Conservation (phyloP, 2,329 filamentous ascomycete species). For the Neofusicoccum sp. region DNA sequence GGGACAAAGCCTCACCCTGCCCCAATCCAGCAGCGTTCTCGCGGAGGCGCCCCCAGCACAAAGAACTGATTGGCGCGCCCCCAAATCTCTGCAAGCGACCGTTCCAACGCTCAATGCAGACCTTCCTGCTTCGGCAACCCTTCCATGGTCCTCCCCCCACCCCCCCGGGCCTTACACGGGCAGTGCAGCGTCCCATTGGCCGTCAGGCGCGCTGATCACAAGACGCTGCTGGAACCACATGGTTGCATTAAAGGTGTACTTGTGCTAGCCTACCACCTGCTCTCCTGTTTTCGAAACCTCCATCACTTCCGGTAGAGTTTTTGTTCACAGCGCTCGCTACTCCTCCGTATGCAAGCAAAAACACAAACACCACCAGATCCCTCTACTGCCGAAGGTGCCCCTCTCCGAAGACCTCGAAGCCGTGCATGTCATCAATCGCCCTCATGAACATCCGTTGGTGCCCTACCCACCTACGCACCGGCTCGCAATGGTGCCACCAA, state of each 20-base stretch:
- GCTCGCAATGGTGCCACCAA: constrained; percentile 23
- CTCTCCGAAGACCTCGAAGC: constrained; percentile 7
- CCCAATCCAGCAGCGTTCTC: constrained; percentile 1
- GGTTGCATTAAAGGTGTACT: constrained; percentile 13
- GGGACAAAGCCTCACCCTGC: background rate
- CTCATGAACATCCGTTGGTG: constrained; percentile 6
- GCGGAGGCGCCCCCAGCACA: background rate
- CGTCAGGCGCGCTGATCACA: background rate
- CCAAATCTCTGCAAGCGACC: background rate
- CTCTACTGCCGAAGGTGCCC: constrained; percentile 5
- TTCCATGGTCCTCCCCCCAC: background rate
- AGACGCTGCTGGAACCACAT: background rate
- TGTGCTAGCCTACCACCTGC: background rate
- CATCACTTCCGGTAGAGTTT: background rate
- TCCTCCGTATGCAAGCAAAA: constrained; percentile 5
- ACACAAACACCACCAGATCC: constrained; percentile 9
- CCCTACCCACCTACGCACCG: background rate
- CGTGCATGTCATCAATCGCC: constrained; percentile 17
- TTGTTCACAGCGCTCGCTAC: constrained; percentile 8
- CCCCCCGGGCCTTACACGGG: background rate
- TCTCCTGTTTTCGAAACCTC: background rate
- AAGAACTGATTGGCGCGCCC: background rate
- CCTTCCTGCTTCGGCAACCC: background rate
- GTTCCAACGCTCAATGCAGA: background rate
- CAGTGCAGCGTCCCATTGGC: background rate